phyloP scores from a whole-genome alignment of 1,139 yeast genomes.

The Tardiomyces depauwii region DNA sequence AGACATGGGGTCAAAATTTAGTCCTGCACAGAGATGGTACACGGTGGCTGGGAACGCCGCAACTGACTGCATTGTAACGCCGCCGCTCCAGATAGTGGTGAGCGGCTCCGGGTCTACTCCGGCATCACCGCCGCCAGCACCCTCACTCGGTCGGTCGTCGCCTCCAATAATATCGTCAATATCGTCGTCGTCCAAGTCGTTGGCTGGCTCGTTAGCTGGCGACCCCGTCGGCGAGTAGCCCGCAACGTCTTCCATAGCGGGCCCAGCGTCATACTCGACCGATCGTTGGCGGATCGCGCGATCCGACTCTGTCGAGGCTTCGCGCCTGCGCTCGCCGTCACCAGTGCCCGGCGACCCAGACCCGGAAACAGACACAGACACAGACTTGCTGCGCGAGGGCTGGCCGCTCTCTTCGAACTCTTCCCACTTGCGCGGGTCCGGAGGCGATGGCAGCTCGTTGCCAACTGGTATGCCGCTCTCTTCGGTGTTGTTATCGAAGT shows the following conservation, averaged over 20 bases:
- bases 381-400: neutral
- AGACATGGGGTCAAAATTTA: conserved; percentile 8
- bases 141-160: neutral
- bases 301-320: neutral
- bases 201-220: conserved; percentile 5
- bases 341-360: no score
- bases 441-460: neutral
- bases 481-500: conserved; percentile 1
- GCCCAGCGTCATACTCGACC: conserved; percentile 4
- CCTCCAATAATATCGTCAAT: conserved; percentile 26
- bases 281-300: conserved; percentile 3
- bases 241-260: conserved; percentile 10
- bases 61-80: conserved; percentile 43
- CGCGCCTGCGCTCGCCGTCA: conserved; percentile 1
- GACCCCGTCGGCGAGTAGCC: conserved; percentile 15
- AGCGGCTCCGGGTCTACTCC: neutral
- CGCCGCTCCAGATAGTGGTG: conserved; percentile 42
- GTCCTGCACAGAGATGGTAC: conserved; percentile 32
- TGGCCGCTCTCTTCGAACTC: neutral
- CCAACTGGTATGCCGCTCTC: neutral
- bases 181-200: conserved; percentile 18
- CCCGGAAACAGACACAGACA: no score
- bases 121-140: neutral
- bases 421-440: neutral
- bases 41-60: conserved; percentile 38